Base-by-base conservation (phyloP, 257 asterid genomes). In the Solanum virginianum region DNA sequence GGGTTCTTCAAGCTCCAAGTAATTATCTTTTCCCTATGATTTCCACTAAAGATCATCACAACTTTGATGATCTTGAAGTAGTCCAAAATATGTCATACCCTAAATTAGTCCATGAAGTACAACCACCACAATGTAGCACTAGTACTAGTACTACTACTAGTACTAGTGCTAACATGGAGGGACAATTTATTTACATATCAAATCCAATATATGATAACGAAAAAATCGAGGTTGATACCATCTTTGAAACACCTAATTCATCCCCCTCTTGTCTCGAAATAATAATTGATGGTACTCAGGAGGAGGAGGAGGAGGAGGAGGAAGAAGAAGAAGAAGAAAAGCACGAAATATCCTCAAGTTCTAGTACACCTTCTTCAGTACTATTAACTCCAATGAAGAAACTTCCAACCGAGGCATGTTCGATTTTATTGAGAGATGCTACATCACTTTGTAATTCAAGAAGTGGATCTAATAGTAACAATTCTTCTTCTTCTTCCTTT, bases 1-100 rank as follows among this genome's bases (percentile, higher is more conserved):
- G 97, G 9, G 96, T 93, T 74, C 84, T 91, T 49, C 92, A 86
- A 10, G 91, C 90, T 53, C 94, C 96, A 16, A 88, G 93, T 72
- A 91, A 71, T 85, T 85, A 89, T 32, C 93, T 93, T 56, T 91
- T 89, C 84, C 93, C 96, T 9, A 70, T 6, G 41, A 70, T 70
- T 9, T 39, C 79, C 53, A 39, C 53, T 70, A 70, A 18, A 70
- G 79, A 70, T 39, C 79, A 29, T 66, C 17, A 36, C 89, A 43
- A 54, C 86, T 20, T 43, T 62, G 51, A 71, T 16, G 77, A 39
- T 70, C 53, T 70, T 70, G 54, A 70, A 70, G 18, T 66, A 29
- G 45, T 65, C 20, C 72, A 32, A 36, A 68, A 8, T 69, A 39
- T 69, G n/a, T 6, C 77, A 69, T 69, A 69, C 5, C 88, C 90